Percentiles rank a stretch among this genome's conserved stretches.
phyloP scores from a whole-genome alignment of 768 basidiomycete genomes.

The Serpula lacrymans region DNA sequence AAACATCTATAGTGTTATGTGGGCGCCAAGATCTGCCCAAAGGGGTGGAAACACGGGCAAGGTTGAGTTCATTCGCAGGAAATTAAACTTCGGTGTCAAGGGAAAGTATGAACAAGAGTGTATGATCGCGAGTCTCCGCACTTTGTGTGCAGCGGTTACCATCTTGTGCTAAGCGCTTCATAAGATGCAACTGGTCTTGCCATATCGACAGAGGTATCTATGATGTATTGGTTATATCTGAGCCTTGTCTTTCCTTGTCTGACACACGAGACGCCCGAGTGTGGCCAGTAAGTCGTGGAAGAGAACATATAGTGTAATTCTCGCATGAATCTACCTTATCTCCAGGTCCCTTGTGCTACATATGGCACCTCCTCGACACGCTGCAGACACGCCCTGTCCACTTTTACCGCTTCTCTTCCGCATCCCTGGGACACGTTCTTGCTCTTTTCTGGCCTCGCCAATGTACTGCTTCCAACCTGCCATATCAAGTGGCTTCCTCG shows the following conservation, averaged over 20 bases:
- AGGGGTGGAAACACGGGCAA: no score
- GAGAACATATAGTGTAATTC: no score
- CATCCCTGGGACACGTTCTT: constrained; percentile 64
- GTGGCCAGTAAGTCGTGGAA: no score
- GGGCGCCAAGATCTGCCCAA: no score
- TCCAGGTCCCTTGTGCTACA: constrained; percentile 52
- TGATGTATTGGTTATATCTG: no score
- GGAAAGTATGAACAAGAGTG: no score
- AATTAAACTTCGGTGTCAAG: constrained; percentile 45
- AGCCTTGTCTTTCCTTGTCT: no score
- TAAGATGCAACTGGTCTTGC: constrained; percentile 23
- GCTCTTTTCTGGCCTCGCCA: constrained; percentile 46
- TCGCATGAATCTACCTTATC: constrained; percentile 44
- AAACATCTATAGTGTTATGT: neutral
- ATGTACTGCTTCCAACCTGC: constrained; percentile 50
- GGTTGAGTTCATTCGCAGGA: constrained; percentile 36
- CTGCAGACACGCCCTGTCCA: constrained; percentile 57
- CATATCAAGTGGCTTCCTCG: constrained; percentile 50
- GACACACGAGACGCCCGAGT: no score
- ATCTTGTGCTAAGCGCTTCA: constrained; percentile 19
- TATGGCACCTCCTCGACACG: constrained; percentile 56
- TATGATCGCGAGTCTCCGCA: constrained; percentile 32
- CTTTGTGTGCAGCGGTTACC: constrained; percentile 27
- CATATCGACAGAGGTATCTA: constrained; percentile 19
- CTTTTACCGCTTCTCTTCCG: constrained; percentile 52